Evolutionary conservation across 306 rosid species (phyloP), one percentile per base, ranked within the genome.

Genomic region (Pterocarpus santalinus): DNA sequence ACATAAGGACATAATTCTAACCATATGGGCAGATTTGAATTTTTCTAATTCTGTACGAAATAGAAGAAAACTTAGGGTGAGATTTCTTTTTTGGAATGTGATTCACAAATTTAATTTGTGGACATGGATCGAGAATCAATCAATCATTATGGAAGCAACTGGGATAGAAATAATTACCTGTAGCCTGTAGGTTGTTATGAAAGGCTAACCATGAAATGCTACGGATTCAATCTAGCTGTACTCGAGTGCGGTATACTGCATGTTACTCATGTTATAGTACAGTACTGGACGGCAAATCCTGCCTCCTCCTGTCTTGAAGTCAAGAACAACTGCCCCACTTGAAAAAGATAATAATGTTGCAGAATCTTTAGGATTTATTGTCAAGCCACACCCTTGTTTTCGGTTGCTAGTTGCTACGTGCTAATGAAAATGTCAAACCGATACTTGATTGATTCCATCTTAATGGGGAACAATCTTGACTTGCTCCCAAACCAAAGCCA

Each of bases 351-450:
- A 82, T 43, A 49, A n/a, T 22, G 65, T 46, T 68, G 72, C 49
- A 69, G 70, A 77, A 70, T 34, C 49, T 69, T 76, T 76, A 8
- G 30, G 36, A 77, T 72, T 43, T 22, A 43, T 52, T 77, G 69
- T 71, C 74, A 70, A 70, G 28, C 79, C 69, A 61, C 63, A 69
- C 63, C 16, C n/a, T 68, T 35, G 36, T 11, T 33, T 76, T 33
- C 28, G 28, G 28, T 22, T 55, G 33, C 8, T 3, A 8, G 69
- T 16, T 44, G 55, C 13, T 44, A 34, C 22, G 47, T 62, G 52
- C 8, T 63, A 6, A 65, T 35, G 32, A 46, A 72, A 65, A 72
- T 77, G 80, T 65, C 86, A 72, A 82, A 73, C 17, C 15, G 7
- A 33, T 73, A 73, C 36, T 53, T 33, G 63, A 55, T 65, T 64